Percentiles rank a stretch among this genome's conserved stretches.
Conservation (phyloP, 257 asterid genomes). For the Plantago elongata region DNA sequence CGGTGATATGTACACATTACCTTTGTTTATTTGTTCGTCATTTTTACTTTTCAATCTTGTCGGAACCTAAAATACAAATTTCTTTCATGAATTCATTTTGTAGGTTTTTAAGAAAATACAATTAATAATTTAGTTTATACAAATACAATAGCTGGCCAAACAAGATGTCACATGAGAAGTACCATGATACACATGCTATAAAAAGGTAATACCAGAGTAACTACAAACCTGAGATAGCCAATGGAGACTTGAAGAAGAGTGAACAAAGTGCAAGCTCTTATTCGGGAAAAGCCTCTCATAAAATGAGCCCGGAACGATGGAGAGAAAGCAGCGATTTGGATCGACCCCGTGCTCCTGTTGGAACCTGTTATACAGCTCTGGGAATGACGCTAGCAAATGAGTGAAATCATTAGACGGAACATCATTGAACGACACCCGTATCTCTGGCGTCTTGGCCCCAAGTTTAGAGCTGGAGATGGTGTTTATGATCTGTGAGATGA, state of each 20-base stretch:
- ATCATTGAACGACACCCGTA: constrained; percentile 54
- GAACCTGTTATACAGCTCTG: constrained; percentile 33
- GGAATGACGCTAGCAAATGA: constrained; percentile 39
- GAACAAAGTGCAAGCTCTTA: constrained; percentile 47
- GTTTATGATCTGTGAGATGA: constrained; percentile 29
- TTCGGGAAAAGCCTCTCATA: constrained; percentile 55
- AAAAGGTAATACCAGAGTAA: no score
- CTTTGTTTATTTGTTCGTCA: constrained; percentile 37
- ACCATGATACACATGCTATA: no score
- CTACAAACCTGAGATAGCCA: constrained; percentile 71
- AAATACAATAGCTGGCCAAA: no score
- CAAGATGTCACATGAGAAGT: no score
- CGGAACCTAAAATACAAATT: constrained; percentile 37
- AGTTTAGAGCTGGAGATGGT: neutral
- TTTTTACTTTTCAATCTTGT: constrained; percentile 14
- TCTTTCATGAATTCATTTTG: no score
- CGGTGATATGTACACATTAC: constrained; percentile 58
- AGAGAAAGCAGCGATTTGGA: constrained; percentile 33
- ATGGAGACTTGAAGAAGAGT: constrained; percentile 67
- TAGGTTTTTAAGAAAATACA: no score
- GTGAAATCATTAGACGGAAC: constrained; percentile 74
- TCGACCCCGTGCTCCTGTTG: constrained; percentile 25
- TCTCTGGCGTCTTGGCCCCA: constrained; percentile 34
- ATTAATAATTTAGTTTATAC: no score
- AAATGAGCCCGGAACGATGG: constrained; percentile 51